A percentile compares a stretch with the other conserved stretches of the same genome.
These are phyloP conservation scores for Diplodia sapinea DNA, from an alignment of 2,329 filamentous ascomycete genomes.

Conservation along the genomic window DNA sequence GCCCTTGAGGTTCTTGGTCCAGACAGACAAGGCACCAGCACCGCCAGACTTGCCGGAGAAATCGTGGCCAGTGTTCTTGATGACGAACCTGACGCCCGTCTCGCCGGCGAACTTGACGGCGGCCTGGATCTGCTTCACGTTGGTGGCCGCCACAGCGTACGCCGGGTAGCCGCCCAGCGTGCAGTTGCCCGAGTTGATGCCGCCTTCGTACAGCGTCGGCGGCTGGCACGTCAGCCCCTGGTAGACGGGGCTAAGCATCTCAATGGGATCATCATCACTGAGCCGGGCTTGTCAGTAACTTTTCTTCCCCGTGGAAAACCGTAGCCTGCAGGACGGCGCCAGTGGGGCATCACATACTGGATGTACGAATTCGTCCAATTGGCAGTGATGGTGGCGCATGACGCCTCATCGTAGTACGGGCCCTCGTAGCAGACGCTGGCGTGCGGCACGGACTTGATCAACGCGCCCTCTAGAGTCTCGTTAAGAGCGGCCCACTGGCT, in stretches of 20 bases:
- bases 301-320: background rate
- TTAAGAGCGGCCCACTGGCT: conserved; percentile 57
- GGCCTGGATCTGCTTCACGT: conserved; percentile 38
- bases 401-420: conserved; percentile 42
- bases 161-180: conserved; percentile 38
- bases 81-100: conserved; percentile 43
- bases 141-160: conserved; percentile 44
- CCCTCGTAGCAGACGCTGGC: conserved; percentile 55
- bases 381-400: conserved; percentile 35
- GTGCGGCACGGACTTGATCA: conserved; percentile 54
- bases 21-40: conserved; percentile 44
- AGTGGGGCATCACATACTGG: background rate
- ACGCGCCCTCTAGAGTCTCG: conserved; percentile 50
- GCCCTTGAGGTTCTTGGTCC: conserved; percentile 47
- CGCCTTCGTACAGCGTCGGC: conserved; percentile 42
- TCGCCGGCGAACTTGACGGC: conserved; percentile 40
- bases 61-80: conserved; percentile 48
- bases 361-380: conserved; percentile 43
- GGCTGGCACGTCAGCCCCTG: conserved; percentile 48
- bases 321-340: background rate
- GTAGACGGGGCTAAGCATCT: conserved; percentile 47
- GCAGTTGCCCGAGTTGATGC: conserved; percentile 40
- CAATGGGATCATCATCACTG: conserved; percentile 40
- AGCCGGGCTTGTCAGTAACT: background rate
- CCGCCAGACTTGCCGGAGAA: conserved; percentile 46